Percentiles rank a stretch among this genome's conserved stretches.
Conservation (phyloP, 2,329 filamentous ascomycete genomes). For the Reticulascus tulasneorum region DNA sequence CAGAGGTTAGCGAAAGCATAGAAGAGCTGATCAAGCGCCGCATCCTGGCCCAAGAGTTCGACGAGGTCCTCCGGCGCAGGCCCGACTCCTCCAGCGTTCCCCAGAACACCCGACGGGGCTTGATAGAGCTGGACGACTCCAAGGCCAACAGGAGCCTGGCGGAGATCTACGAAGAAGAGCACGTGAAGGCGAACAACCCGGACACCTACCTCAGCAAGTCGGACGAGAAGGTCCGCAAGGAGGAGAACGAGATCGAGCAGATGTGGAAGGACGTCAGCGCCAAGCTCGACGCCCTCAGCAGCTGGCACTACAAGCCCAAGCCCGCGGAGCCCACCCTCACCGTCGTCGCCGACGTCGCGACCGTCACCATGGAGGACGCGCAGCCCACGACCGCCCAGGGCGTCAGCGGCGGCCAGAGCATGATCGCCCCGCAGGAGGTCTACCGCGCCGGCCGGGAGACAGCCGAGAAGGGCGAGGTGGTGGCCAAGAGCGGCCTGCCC, state of each 20-base stretch:
- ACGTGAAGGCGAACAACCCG: slow-evolving; percentile 73
- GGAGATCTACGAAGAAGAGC: slow-evolving; percentile 91
- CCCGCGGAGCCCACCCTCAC: slow-evolving; percentile 76
- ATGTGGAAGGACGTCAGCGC: slow-evolving; percentile 79
- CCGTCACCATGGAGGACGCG: slow-evolving; percentile 90
- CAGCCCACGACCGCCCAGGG: slow-evolving; percentile 79
- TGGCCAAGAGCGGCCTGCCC: slow-evolving; percentile 73
- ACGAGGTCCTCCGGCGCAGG: slow-evolving; percentile 80
- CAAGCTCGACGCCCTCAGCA: slow-evolving; percentile 83
- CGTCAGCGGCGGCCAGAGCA: slow-evolving; percentile 62
- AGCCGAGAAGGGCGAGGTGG: slow-evolving; percentile 64
- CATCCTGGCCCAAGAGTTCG: slow-evolving; percentile 85
- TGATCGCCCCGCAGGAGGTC: slow-evolving; percentile 90
- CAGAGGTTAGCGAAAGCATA: slow-evolving; percentile 84
- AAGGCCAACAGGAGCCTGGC: slow-evolving; percentile 86
- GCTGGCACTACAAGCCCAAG: slow-evolving; percentile 94
- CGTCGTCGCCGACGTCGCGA: slow-evolving; percentile 86
- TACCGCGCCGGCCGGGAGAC: slow-evolving; percentile 74
- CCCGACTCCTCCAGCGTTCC: slow-evolving; percentile 68
- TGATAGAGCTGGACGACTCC: slow-evolving; percentile 78
- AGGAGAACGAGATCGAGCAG: slow-evolving; percentile 76
- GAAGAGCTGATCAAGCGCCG: slow-evolving; percentile 92
- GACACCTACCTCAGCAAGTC: slow-evolving; percentile 74
- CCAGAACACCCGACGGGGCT: slow-evolving; percentile 60
- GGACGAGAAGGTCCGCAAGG: slow-evolving; percentile 76